Conservation (phyloP, 345 rosid genomes). For the Mallotus nudiflorus region DNA sequence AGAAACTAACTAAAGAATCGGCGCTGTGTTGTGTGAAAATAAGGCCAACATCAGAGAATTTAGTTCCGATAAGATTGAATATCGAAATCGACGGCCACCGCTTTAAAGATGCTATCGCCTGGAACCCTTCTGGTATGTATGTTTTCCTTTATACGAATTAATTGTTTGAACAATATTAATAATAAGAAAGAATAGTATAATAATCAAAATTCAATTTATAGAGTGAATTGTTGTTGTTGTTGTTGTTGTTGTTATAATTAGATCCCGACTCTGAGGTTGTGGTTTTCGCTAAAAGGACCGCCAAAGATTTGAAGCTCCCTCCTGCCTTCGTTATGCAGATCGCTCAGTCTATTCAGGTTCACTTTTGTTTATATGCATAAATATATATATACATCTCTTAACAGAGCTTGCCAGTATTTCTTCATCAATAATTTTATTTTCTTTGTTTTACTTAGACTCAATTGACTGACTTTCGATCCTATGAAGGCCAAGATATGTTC, state of each 20-base stretch:
- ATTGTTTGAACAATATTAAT: too few species aligned
- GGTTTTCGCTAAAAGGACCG: constrained; percentile 83
- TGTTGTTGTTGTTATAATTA: not conserved
- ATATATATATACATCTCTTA: too few species aligned
- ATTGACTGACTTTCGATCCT: constrained; percentile 77
- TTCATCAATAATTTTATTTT: not conserved
- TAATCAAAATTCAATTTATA: not conserved
- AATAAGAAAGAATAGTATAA: not conserved
- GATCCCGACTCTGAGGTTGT: constrained; percentile 92
- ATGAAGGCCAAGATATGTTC: constrained; percentile 92
- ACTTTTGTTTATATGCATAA: too few species aligned
- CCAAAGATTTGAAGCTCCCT: constrained; percentile 90
- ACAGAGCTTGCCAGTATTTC: too few species aligned
- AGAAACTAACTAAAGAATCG: too few species aligned
- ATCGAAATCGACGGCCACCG: constrained; percentile 91
- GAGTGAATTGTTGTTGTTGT: not conserved
- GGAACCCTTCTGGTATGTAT: constrained; percentile 84
- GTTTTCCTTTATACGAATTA: not conserved
- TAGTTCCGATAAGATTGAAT: constrained; percentile 87
- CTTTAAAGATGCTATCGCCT: constrained; percentile 86
- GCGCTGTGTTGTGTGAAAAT: too few species aligned
- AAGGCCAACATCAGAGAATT: constrained; percentile 88
- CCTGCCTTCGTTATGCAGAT: constrained; percentile 76
- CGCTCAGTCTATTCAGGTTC: constrained; percentile 86
- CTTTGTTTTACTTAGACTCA: constrained; percentile 49